Conservation (phyloP, 1,139 yeast species). For the Fermentozyma sake region DNA sequence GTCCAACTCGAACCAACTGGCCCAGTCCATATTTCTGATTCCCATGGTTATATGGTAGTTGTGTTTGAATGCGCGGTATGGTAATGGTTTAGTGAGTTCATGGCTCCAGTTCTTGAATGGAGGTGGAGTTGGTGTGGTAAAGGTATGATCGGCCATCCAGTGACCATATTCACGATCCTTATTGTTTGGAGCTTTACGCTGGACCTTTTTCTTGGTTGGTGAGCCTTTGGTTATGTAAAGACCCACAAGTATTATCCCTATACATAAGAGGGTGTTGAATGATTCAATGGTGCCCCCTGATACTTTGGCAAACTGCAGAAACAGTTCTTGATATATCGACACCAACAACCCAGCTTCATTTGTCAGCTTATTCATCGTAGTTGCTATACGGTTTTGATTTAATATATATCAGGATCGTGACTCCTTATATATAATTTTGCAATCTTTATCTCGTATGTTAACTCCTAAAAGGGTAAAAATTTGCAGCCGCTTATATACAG, state of each 20-base stretch:
- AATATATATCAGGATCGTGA: background rate
- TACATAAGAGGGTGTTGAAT: constrained; percentile 1
- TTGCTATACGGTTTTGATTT: too few species aligned
- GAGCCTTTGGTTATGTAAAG: constrained; percentile 1
- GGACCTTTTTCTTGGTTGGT: background rate
- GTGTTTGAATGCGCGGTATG: constrained; percentile 60
- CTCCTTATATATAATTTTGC: constrained; percentile 3
- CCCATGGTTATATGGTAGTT: constrained; percentile 60
- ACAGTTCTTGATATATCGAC: constrained; percentile 5
- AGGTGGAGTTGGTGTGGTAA: constrained; percentile 45
- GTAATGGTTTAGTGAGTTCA: constrained; percentile 47
- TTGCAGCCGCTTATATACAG: constrained; percentile 5
- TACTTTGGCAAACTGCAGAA: too few species aligned
- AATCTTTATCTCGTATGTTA: constrained; percentile 5
- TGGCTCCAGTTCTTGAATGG: constrained; percentile 49
- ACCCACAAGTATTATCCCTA: constrained; percentile 1
- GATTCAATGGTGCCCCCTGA: too few species aligned
- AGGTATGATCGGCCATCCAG: constrained; percentile 49
- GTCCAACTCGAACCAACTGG: constrained; percentile 62
- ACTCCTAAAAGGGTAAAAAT: constrained; percentile 13
- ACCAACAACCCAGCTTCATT: constrained; percentile 7
- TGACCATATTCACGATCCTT: constrained; percentile 38
- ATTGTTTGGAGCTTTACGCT: constrained; percentile 3
- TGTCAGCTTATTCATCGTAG: constrained; percentile 4
- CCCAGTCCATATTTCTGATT: constrained; percentile 55